Conservation (phyloP, 805 yeast genomes). For the Ogataea salicorniae region DNA sequence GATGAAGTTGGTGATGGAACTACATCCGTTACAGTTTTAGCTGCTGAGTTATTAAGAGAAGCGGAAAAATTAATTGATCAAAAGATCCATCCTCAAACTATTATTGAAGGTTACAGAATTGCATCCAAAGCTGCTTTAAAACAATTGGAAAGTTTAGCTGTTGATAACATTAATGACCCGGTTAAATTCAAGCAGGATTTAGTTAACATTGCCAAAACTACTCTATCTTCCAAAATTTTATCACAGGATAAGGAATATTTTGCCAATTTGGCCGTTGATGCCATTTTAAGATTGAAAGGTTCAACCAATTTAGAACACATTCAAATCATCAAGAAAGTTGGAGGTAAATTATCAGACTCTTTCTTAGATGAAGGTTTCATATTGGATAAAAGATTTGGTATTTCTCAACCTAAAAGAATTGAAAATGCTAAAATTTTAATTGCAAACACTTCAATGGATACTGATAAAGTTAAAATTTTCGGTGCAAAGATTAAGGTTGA, state of each 20-base stretch:
- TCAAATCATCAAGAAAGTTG: slow-evolving; percentile 88
- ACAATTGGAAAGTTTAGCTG: slow-evolving; percentile 73
- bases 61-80: slow-evolving; percentile 90
- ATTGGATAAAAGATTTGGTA: slow-evolving; percentile 87
- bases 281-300: slow-evolving; percentile 81
- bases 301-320: slow-evolving; percentile 86
- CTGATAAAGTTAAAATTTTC: slow-evolving; percentile 94
- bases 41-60: slow-evolving; percentile 88
- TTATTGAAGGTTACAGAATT: slow-evolving; percentile 90
- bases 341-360: slow-evolving; percentile 88
- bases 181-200: slow-evolving; percentile 70
- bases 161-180: slow-evolving; percentile 58
- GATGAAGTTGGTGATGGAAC: slow-evolving; percentile 99
- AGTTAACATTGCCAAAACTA: slow-evolving; percentile 84
- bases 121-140: slow-evolving; percentile 80
- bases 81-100: slow-evolving; percentile 96
- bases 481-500: slow-evolving; percentile 98
- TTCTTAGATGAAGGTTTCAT: slow-evolving; percentile 95
- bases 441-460: slow-evolving; percentile 94
- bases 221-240: slow-evolving; percentile 86
- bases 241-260: slow-evolving; percentile 93
- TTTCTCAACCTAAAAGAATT: slow-evolving; percentile 83
- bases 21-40: slow-evolving; percentile 87
- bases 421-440: slow-evolving; percentile 82
- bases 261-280: slow-evolving; percentile 88